Conservation (phyloP, 805 yeast genomes). For the Candida vaughaniae region DNA sequence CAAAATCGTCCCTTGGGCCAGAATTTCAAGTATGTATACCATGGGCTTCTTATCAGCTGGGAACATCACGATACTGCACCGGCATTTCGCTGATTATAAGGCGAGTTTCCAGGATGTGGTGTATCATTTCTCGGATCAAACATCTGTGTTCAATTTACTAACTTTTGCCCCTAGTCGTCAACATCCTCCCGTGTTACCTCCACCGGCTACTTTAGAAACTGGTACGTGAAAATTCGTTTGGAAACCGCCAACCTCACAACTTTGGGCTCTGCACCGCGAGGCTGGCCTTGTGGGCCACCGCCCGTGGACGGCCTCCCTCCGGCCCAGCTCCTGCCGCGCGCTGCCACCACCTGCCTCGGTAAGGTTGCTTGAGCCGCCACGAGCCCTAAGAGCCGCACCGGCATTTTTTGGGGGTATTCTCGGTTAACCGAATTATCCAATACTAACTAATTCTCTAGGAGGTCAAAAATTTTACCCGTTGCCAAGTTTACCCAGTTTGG, state of each 20-base stretch:
- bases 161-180: conserved; percentile 56
- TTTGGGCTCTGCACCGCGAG: not conserved
- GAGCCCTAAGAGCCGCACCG: no score
- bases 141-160: no score
- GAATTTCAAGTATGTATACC: conserved; percentile 41
- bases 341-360: not conserved
- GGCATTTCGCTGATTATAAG: no score
- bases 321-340: not conserved
- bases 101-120: no score
- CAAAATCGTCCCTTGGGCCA: conserved; percentile 44
- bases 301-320: no score
- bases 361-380: no score
- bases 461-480: conserved; percentile 49
- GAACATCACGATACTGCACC: no score
- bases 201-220: conserved; percentile 54
- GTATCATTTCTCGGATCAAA: no score
- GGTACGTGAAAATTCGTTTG: no score
- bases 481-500: conserved; percentile 52
- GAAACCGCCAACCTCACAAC: no score
- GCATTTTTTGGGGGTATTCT: not conserved
- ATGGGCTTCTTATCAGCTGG: no score
- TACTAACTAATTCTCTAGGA: conserved; percentile 26
- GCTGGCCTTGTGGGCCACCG: not conserved
- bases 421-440: not conserved
- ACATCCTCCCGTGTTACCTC: conserved; percentile 60